Conservation (phyloP, 345 rosid genomes). For the Psidium guajava region DNA sequence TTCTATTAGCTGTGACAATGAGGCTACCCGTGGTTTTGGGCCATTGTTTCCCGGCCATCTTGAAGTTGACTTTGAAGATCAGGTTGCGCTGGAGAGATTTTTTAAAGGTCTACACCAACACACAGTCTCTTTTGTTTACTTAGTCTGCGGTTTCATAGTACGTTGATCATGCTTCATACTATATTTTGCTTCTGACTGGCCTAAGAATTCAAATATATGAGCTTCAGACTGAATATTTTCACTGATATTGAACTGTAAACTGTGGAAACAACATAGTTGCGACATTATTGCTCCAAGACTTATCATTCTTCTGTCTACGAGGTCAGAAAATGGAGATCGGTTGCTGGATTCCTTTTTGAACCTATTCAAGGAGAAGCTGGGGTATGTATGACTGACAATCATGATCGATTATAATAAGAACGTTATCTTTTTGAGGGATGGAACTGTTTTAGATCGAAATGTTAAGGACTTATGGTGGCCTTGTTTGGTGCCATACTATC, state of each 20-base stretch:
- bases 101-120: conserved; percentile 43
- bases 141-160: not conserved
- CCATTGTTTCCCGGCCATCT: conserved; percentile 84
- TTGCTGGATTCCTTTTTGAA: conserved; percentile 92
- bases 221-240: not conserved
- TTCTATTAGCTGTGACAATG: conserved; percentile 99
- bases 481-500: not conserved
- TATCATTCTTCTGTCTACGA: not conserved
- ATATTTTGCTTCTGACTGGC: not conserved
- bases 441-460: not conserved
- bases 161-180: not conserved
- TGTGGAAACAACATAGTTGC: not conserved
- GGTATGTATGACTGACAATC: conserved; percentile 29
- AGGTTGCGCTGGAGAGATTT: conserved; percentile 51
- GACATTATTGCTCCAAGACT: not conserved
- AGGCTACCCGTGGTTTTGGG: conserved; percentile 89
- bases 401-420: not conserved
- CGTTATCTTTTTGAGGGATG: not conserved
- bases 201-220: not conserved
- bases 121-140: not conserved
- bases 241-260: not conserved
- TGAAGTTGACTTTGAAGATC: conserved; percentile 93
- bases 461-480: not conserved
- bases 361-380: conserved; percentile 99
- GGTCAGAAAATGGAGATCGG: conserved; percentile 55